phyloP scores from a whole-genome alignment of 495 filamentous ascomycete genomes.

The Penicillium maclennaniae region DNA sequence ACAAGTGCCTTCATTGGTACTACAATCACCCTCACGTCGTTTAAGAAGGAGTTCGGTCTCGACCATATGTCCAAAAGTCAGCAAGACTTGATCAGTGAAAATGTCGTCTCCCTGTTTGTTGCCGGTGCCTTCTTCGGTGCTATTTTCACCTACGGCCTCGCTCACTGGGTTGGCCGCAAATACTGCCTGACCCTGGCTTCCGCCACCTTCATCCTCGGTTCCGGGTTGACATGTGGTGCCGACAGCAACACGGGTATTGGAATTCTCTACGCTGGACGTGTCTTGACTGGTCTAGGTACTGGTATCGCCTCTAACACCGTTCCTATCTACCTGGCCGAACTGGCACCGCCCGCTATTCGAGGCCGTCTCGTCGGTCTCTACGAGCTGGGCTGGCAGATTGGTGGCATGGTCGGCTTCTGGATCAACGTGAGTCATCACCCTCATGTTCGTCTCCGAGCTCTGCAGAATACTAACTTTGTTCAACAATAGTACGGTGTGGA shows the following conservation, averaged over 20 bases:
- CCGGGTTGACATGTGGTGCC: constrained; percentile 60
- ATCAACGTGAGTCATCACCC: constrained; percentile 49
- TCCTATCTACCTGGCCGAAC: constrained; percentile 77
- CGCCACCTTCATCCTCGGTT: constrained; percentile 58
- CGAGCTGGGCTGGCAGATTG: constrained; percentile 71
- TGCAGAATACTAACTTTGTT: constrained; percentile 11
- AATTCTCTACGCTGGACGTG: constrained; percentile 64
- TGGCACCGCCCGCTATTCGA: constrained; percentile 75
- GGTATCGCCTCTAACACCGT: constrained; percentile 75
- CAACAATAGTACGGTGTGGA: constrained; percentile 37
- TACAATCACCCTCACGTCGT: constrained; percentile 59
- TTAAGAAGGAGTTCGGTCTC: constrained; percentile 55
- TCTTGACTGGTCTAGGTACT: constrained; percentile 69
- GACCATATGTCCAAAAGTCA: constrained; percentile 33
- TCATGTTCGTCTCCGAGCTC: neutral
- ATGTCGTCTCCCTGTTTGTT: constrained; percentile 68
- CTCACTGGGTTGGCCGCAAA: constrained; percentile 55
- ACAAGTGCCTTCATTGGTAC: constrained; percentile 69
- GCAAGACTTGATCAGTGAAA: constrained; percentile 53
- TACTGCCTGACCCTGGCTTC: constrained; percentile 51
- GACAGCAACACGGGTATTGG: constrained; percentile 56
- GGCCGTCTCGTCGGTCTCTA: constrained; percentile 75
- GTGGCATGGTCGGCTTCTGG: constrained; percentile 71
- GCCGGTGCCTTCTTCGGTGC: constrained; percentile 67
- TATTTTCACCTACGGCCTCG: constrained; percentile 55